Conservation (phyloP, 2,329 filamentous ascomycete species). For the Colletotrichum sp. region DNA sequence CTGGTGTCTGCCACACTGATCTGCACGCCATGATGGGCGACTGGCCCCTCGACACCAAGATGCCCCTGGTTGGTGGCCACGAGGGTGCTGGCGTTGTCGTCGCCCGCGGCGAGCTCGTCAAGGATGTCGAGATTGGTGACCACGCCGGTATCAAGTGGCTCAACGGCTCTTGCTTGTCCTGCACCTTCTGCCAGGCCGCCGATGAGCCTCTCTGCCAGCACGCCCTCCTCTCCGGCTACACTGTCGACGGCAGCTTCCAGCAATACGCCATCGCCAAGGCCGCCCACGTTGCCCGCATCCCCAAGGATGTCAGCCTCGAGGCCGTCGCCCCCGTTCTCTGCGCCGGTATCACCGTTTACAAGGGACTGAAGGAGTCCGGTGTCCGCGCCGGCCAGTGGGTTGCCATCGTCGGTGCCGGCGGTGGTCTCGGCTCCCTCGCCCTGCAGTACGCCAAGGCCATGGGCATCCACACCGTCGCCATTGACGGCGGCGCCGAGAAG, state of each 20-base stretch:
- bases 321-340: conserved; percentile 82
- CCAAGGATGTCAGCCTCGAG: conserved; percentile 77
- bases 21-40: conserved; percentile 82
- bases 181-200: conserved; percentile 79
- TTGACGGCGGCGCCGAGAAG: conserved; percentile 87
- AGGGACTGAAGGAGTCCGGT: conserved; percentile 85
- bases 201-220: conserved; percentile 85
- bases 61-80: conserved; percentile 85
- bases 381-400: conserved; percentile 77
- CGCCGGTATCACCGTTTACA: conserved; percentile 88
- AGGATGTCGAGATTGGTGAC: conserved; percentile 81
- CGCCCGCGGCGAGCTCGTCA: conserved; percentile 76
- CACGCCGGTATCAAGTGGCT: conserved; percentile 92
- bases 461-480: conserved; percentile 80
- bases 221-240: conserved; percentile 84
- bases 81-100: conserved; percentile 85
- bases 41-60: conserved; percentile 84
- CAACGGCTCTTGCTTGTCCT: conserved; percentile 84
- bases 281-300: conserved; percentile 81
- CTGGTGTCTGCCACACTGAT: conserved; percentile 91
- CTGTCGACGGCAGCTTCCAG: conserved; percentile 92
- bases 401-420: conserved; percentile 86
- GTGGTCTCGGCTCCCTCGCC: conserved; percentile 80
- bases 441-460: conserved; percentile 91
- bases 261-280: conserved; percentile 84